Evolutionary conservation across 768 basidiomycete species (phyloP), one percentile per base, ranked within the genome.

Genomic region (Boletus pseudo-olivaceus): DNA sequence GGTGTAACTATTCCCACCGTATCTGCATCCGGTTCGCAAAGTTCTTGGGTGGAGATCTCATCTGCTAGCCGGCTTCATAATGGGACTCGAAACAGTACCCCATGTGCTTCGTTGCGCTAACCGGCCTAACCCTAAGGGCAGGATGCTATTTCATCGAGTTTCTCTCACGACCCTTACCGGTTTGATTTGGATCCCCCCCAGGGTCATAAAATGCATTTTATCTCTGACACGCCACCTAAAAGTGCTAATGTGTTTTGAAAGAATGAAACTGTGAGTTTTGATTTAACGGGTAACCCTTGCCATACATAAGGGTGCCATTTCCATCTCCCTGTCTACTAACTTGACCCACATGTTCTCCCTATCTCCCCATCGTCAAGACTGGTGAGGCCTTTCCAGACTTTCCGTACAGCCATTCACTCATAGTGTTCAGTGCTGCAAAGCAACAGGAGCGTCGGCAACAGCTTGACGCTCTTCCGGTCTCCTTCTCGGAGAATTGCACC

Each of bases 371-470:
- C 66, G 61, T 30, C 60, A 51, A 14, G 70, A 68, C 44, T 70
- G 70, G 69, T 72, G 48, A 66, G 70, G 27, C 6, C 17, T 7
- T 20, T 14, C 2, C 4, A 29, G n/a, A 35, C 23, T n/a, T 32
- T 54, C 20, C 4, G 6, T n/a, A 11, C 5, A 5, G 44, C 54
- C 7, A 7, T 19, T 37, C 23, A 11, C 48, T 58, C 20, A 51
- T 47, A 19, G 7, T 8, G 1, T 47, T 7, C 52, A 76, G 76
- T 39, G 57, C 58, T 39, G 58, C 63, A 20, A 77, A 77, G 56
- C 74, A 69, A 29, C 64, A 62, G 23, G 67, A 72, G 46, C 66
- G 70, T 3, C 67, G 58, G 29, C 47, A 56, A 20, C 62, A 67
- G 47, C 59, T 76, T 12, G 62, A 65, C 11, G 55, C 57, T 30